These are phyloP conservation scores for Aphanomyces euteiches DNA, from an alignment of 352 stramenopile genomes.

Conservation along the genomic window DNA sequence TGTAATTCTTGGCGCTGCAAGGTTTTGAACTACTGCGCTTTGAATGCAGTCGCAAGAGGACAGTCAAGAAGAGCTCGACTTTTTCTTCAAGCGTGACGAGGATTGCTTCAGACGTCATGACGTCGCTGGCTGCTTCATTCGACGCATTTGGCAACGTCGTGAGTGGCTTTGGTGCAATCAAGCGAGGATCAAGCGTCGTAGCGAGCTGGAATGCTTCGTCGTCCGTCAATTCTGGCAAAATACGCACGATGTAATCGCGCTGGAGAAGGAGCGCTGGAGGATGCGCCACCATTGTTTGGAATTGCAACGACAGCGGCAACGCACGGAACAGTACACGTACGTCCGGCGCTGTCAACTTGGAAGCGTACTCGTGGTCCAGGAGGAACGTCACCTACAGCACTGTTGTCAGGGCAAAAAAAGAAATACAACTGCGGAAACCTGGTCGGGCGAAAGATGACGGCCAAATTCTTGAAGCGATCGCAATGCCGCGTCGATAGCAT, in stretches of 20 bases:
- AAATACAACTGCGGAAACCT: background rate
- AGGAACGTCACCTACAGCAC: constrained; percentile 37
- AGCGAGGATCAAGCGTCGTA: constrained; percentile 43
- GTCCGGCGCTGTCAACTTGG: constrained; percentile 39
- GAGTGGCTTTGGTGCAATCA: background rate
- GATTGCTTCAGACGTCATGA: constrained; percentile 53
- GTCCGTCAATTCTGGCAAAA: constrained; percentile 43
- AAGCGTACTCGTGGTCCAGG: constrained; percentile 42
- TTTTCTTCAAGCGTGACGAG: constrained; percentile 44
- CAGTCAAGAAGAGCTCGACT: constrained; percentile 70
- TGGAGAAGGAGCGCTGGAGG: constrained; percentile 52
- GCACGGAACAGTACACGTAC: constrained; percentile 54
- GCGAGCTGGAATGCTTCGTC: constrained; percentile 43
- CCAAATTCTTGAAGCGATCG: constrained; percentile 50
- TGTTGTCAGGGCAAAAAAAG: background rate
- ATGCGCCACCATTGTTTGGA: constrained; percentile 50
- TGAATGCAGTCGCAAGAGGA: constrained; percentile 59
- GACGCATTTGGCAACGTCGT: constrained; percentile 4
- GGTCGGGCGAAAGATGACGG: constrained; percentile 25
- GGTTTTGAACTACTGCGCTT: constrained; percentile 10
- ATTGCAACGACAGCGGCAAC: constrained; percentile 48
- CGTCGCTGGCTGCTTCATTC: constrained; percentile 29
- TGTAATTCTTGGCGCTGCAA: constrained; percentile 32
- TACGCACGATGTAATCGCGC: constrained; percentile 66
- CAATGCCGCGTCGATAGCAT: constrained; percentile 49